Evolutionary conservation across 352 stramenopile species (phyloP), one percentile per base, ranked within the genome.

Genomic region (Globisporangium echinulatum): DNA sequence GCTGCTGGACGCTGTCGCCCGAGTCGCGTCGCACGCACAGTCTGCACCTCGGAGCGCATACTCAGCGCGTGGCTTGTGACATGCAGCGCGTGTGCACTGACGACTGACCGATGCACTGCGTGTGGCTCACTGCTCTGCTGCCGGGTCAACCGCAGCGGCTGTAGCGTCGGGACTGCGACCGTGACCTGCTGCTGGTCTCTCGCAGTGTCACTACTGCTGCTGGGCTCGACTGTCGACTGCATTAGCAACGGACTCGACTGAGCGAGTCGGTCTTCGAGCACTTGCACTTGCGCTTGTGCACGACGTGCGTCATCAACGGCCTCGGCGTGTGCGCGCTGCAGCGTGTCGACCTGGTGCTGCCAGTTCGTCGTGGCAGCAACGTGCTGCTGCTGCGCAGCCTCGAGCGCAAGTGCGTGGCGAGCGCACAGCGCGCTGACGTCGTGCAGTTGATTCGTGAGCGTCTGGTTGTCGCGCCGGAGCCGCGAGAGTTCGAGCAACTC

Each of bases 391-490:
- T 50, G 25, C 40, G 49, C 13, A 11, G 39, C 14, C 15, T 58
- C 14, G 37, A 58, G 19, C 11, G 53, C 25, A 14, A 14, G 43
- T 1, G 50, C 40, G 43, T 58, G 53, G 5, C 53, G 53, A 9
- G 7, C 53, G 38, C 49, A 58, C 43, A 49, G 38, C 19, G 9
- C 53, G 17, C 43, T 17, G 40, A 40, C 10, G 39, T 38, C 43
- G 7, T 33, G 19, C 33, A 58, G 40, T 39, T 51, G n/a, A 4
- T 50, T 38, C n/a, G 43, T 37, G 14, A 58, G 43, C 53, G 25
- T 25, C 39, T 42, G n/a, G 43, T 58, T 58, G 9, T 58, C 53
- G 46, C 43, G 38, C 40, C 36, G 49, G 39, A 58, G 53, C 6
- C 9, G 33, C 17, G 17, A 7, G 17, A 58, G 7, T n/a, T 55